Evolutionary conservation across 345 rosid genomes (phyloP).

Genomic region (Arabis hirsuta): DNA sequence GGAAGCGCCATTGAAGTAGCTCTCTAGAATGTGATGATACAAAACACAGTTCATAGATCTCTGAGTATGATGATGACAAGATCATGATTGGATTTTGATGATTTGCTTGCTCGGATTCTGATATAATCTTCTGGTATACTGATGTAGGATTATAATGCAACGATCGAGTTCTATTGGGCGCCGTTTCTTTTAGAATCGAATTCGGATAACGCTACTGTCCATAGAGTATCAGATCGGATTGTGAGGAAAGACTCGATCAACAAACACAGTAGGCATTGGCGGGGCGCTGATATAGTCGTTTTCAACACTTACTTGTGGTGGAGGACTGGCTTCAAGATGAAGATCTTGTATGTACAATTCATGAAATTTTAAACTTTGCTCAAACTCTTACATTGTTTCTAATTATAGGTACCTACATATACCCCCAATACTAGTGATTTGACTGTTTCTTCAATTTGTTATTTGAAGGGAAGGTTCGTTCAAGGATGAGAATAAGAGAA

Average conservation of each 20-base stretch:
- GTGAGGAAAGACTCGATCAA: conserved; percentile 77
- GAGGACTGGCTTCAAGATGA: conserved; percentile 83
- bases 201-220: conserved; percentile 74
- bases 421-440: background rate
- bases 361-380: background rate
- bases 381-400: background rate
- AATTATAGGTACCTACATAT: background rate
- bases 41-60: background rate
- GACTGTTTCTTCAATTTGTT: conserved; percentile 16
- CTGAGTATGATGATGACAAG: conserved; percentile 16
- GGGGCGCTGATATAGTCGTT: conserved; percentile 76
- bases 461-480: conserved; percentile 74
- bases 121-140: background rate
- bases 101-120: background rate
- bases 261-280: conserved; percentile 81
- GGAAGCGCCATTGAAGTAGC: conserved; percentile 7
- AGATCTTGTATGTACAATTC: conserved; percentile 56
- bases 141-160: conserved; percentile 76
- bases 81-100: background rate
- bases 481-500: conserved; percentile 62
- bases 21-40: conserved; percentile 15
- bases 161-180: conserved; percentile 94
- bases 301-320: conserved; percentile 92
- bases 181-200: conserved; percentile 93
- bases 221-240: conserved; percentile 73